phyloP scores from a whole-genome alignment of 1,284 basidiomycete genomes.

The Mycosarcoma mackinlayi region DNA sequence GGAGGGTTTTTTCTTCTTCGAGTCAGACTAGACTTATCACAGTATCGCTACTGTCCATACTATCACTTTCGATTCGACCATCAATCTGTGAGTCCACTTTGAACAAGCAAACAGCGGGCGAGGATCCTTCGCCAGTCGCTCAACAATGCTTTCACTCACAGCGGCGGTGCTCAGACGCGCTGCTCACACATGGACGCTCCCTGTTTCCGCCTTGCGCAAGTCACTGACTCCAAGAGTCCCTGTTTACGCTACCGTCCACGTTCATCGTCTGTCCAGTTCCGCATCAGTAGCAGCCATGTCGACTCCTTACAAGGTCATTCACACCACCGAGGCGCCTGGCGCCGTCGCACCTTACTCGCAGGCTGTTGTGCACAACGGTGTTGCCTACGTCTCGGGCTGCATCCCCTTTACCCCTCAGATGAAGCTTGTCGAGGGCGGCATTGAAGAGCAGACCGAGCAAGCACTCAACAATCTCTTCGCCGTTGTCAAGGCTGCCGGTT shows the following conservation, averaged over 20 bases:
- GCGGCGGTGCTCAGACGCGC: not conserved
- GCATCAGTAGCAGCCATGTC: conserved; percentile 19
- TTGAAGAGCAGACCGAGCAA: conserved; percentile 85
- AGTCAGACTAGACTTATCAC: conserved; percentile 4
- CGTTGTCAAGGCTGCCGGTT: conserved; percentile 82
- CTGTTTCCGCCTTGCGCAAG: not conserved
- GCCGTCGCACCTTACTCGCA: conserved; percentile 72
- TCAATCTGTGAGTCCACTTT: conserved; percentile 16
- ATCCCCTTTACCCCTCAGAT: conserved; percentile 84
- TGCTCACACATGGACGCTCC: not conserved
- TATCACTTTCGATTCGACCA: conserved; percentile 11
- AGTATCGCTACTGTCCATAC: conserved; percentile 1
- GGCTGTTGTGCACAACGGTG: conserved; percentile 80
- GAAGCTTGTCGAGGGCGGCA: conserved; percentile 79
- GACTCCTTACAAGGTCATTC: conserved; percentile 61
- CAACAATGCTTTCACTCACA: not conserved
- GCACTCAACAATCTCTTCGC: conserved; percentile 86
- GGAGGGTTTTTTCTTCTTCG: not conserved
- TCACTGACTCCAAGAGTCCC: conserved; percentile 15
- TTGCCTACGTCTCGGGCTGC: conserved; percentile 89
- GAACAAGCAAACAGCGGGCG: not conserved
- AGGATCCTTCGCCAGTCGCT: not conserved
- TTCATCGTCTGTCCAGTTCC: conserved; percentile 9
- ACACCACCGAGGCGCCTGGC: conserved; percentile 62
- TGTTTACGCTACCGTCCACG: not conserved